Evolutionary conservation across 768 basidiomycete species (phyloP).

Genomic region (Leucocoprinus leucothites): DNA sequence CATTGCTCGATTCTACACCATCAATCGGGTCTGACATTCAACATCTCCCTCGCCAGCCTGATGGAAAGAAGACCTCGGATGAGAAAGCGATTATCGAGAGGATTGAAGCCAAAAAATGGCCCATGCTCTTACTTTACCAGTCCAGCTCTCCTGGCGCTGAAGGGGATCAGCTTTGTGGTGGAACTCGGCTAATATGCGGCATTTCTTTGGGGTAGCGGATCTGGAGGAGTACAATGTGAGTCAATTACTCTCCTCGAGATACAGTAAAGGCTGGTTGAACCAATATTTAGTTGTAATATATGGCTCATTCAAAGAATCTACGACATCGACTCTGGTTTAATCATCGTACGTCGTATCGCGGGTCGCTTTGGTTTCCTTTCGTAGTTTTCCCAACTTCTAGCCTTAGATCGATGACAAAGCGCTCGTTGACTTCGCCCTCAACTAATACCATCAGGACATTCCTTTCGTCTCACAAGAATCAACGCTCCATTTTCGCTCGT

Average conservation of each 20-base stretch:
- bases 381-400: too few relatives aligned
- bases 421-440: slow-evolving; percentile 65
- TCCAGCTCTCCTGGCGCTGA: slow-evolving; percentile 69
- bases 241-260: too few relatives aligned
- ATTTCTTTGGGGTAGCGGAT: slow-evolving; percentile 69
- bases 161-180: slow-evolving; percentile 57
- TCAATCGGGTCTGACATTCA: slow-evolving; percentile 68
- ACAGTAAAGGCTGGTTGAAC: too few relatives aligned
- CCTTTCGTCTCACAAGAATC: slow-evolving; percentile 86
- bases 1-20: slow-evolving; percentile 60
- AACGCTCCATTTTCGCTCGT: slow-evolving; percentile 74
- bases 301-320: slow-evolving; percentile 76
- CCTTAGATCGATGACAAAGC: slow-evolving; percentile 61
- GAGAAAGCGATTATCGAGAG: too few relatives aligned
- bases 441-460: slow-evolving; percentile 76
- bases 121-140: slow-evolving; percentile 82
- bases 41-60: slow-evolving; percentile 26
- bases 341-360: slow-evolving; percentile 41
- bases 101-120: slow-evolving; percentile 31
- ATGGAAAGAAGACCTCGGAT: slow-evolving; percentile 48
- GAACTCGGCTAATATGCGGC: slow-evolving; percentile 73
- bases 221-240: slow-evolving; percentile 67
- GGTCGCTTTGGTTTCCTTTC: too few relatives aligned
- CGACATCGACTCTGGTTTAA: slow-evolving; percentile 58
- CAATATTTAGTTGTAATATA: slow-evolving; percentile 48